phyloP scores from a whole-genome alignment of 2,329 filamentous ascomycete genomes.

The Exophiala bonariae region DNA sequence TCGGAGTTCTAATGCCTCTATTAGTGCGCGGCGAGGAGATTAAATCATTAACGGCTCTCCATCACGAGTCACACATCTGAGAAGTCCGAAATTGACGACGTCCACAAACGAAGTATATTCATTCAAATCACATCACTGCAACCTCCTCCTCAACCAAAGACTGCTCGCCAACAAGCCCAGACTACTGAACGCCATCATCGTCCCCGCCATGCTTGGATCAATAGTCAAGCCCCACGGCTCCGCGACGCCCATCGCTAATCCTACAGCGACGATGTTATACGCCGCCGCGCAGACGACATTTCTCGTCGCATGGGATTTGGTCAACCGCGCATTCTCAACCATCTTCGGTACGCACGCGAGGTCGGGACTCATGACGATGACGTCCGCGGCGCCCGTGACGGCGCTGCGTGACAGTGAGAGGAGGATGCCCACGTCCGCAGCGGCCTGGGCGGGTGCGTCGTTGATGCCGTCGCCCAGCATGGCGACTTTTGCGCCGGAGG shows the following conservation, averaged over 20 bases:
- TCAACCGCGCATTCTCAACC: constrained; percentile 52
- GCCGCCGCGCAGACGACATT: constrained; percentile 70
- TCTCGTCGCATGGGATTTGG: constrained; percentile 54
- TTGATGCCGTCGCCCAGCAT: constrained; percentile 77
- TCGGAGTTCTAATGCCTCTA: too few relatives aligned
- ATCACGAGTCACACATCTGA: too few relatives aligned
- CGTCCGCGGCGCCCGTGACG: constrained; percentile 65
- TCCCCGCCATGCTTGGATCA: constrained; percentile 9
- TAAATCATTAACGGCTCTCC: too few relatives aligned
- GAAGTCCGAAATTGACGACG: too few relatives aligned
- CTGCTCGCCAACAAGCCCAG: constrained; percentile 10
- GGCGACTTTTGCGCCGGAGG: constrained; percentile 4
- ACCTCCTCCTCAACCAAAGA: not conserved
- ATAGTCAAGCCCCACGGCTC: not conserved
- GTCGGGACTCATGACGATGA: constrained; percentile 62
- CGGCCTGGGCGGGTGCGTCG: constrained; percentile 70
- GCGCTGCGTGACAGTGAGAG: constrained; percentile 47
- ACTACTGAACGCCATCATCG: constrained; percentile 21
- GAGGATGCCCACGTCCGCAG: constrained; percentile 70
- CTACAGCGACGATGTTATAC: constrained; percentile 68
- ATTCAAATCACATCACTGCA: too few relatives aligned
- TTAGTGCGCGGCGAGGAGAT: too few relatives aligned
- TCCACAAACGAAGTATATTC: too few relatives aligned
- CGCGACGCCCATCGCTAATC: constrained; percentile 61
- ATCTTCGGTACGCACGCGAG: constrained; percentile 59